Evolutionary conservation across 306 rosid species (phyloP), one percentile per base, ranked within the genome.

Genomic region (Quercus cerris): DNA sequence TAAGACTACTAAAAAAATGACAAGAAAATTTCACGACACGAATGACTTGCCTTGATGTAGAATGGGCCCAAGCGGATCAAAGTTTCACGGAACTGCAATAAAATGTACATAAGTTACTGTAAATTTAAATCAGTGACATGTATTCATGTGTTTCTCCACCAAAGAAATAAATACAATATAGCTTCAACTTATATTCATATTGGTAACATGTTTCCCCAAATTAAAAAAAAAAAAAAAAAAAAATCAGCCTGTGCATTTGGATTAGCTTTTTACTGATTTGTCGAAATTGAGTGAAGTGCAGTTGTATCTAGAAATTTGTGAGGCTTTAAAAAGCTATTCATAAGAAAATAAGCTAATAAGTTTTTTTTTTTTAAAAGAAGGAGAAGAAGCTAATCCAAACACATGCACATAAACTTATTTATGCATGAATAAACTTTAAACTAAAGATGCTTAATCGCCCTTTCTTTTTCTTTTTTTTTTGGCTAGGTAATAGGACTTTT

Each of bases 11-110:
- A 75, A 35, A 72, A 61, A 75, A 77, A 75, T 58, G 15, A 18
- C 15, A 35, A 70, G 73, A 74, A 82, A 73, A 49, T 74, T 86
- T 80, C 74, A 67, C 55, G 1, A 71, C 35, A 51, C 3, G 74
- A 86, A 82, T 67, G 76, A 83, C 93, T 93, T 91, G 83, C 99
- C 99, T 95, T 95, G 77, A 90, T 68, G 81, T 95, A 95, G 93
- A 95, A 95, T 77, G 99, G 99, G 76, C 99, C 99, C 91, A 95
- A 83, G 73, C 57, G 86, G 81, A 95, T 93, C n/a, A 95, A 87
- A 77, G 99, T 95, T 90, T 95, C 86, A 10, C 99, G 93, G 83
- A 95, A 95, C 99, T 95, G 96, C 96, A 92, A 89, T 64, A 90
- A 54, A 84, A 72, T 77, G 78, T 8, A 78, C 67, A 25, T 74